Base-by-base conservation (phyloP, 2,329 filamentous ascomycete genomes). In the Fusarium concolor region DNA sequence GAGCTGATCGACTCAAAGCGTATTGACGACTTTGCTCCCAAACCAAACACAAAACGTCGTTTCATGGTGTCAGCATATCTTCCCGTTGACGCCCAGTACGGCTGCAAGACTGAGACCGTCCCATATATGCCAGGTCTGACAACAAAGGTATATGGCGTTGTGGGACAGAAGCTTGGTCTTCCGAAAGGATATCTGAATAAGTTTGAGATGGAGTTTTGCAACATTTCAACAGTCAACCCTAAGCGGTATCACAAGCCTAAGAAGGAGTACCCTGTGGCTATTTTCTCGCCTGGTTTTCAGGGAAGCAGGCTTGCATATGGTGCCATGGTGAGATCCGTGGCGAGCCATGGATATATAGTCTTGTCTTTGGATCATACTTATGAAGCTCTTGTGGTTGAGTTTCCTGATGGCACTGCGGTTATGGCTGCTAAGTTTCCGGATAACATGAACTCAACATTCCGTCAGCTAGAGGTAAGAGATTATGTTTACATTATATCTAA, bases 331-430 rank as follows among this genome's bases (percentile, higher is more conserved):
- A 77, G 78, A 17, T 79, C 81, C 5, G 72, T 86, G 17, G 82
- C 83, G 2, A 82, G 80, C 7, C 76, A 79, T 6, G 83, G 83
- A 0, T 82, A 80, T 45, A 76, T 78, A 12, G 79, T 86, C 6
- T 70, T 84, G 1, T 76, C 82, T 0, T 70, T 86, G 41, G 85
- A 86, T 56, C 84, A 85, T 52, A 78, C 84, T 0, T 79, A 82
- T 56, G 83, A 85, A 46, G 74, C 79, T 0, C 57, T 72, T 2
- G 74, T 82, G 8, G 78, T 86, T 14, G 78, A 83, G 55, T 84
- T 82, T 24, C 80, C 81, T 0, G 76, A 84, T 39, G 82, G 78
- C 3, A 77, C 73, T 2, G 60, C 76, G n/a, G 61, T 39, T 3
- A 24, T 45, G 24, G 28, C 35, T 10, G 29, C n/a, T 5, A 41